phyloP scores from a whole-genome alignment of 1,139 yeast species.

The Suhomyces kunorum region DNA sequence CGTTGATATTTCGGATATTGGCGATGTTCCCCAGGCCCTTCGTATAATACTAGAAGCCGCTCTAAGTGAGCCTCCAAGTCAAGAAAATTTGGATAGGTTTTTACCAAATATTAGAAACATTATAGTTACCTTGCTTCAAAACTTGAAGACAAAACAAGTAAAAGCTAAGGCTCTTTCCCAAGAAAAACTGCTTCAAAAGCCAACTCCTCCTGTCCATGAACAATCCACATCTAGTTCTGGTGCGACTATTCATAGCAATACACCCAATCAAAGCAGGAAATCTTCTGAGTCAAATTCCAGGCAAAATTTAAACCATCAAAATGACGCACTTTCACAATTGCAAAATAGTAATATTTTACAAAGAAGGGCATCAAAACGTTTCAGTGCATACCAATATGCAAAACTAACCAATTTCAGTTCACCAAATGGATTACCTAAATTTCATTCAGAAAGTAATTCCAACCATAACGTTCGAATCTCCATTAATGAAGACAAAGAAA shows the following conservation, averaged over 20 bases:
- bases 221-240: background rate
- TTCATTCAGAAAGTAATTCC: conserved; percentile 9
- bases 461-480: conserved; percentile 2
- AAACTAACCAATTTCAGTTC: conserved; percentile 61
- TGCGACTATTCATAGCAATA: conserved; percentile 2
- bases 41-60: conserved; percentile 85
- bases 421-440: conserved; percentile 16
- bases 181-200: conserved; percentile 20
- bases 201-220: conserved; percentile 11
- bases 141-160: conserved; percentile 76
- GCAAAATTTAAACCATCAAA: conserved; percentile 11
- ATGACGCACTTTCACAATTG: conserved; percentile 69
- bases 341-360: conserved; percentile 82
- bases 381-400: conserved; percentile 91
- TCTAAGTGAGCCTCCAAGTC: conserved; percentile 81
- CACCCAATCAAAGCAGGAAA: conserved; percentile 9
- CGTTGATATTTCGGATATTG: conserved; percentile 66
- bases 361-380: conserved; percentile 88
- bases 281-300: conserved; percentile 8
- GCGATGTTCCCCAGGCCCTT: conserved; percentile 74
- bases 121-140: conserved; percentile 77
- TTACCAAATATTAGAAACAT: conserved; percentile 86
- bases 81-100: conserved; percentile 75
- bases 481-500: conserved; percentile 3
- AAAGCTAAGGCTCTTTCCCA: conserved; percentile 43